Percentiles rank a stretch among this genome's conserved stretches.
phyloP scores from a whole-genome alignment of 805 yeast species.

The Naumovozyma baii region DNA sequence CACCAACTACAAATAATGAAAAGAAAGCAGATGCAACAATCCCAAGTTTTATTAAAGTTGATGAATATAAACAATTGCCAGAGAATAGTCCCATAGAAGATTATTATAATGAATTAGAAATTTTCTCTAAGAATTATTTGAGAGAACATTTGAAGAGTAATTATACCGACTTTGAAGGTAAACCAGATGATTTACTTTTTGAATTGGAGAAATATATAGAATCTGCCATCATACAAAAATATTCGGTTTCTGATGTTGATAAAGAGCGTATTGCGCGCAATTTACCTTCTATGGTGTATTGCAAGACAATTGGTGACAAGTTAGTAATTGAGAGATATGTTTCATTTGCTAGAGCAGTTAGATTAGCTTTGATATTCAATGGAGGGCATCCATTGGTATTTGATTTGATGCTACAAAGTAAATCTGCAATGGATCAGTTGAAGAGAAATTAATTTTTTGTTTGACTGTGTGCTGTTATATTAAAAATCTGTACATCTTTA shows the following conservation, averaged over 20 bases:
- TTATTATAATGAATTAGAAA: slow-evolving; percentile 36
- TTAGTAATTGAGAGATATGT: slow-evolving; percentile 23
- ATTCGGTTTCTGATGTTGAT: slow-evolving; percentile 3
- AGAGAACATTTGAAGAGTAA: slow-evolving; percentile 19
- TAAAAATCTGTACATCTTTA: too few species aligned
- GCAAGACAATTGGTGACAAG: slow-evolving; percentile 12
- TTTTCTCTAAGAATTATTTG: slow-evolving; percentile 12
- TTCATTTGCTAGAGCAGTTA: slow-evolving; percentile 35
- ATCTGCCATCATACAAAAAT: slow-evolving; percentile 21
- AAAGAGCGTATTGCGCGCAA: not conserved
- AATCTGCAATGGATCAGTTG: slow-evolving; percentile 35
- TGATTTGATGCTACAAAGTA: slow-evolving; percentile 47
- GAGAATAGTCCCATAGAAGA: slow-evolving; percentile 45
- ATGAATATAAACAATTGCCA: slow-evolving; percentile 39
- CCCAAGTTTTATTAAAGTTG: slow-evolving; percentile 4
- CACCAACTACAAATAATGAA: not conserved
- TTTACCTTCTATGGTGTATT: slow-evolving; percentile 1
- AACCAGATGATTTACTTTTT: slow-evolving; percentile 33
- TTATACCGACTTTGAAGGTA: slow-evolving; percentile 33
- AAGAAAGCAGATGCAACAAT: slow-evolving; percentile 2
- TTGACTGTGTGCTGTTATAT: too few species aligned
- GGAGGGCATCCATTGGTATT: slow-evolving; percentile 51
- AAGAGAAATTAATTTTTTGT: slow-evolving; percentile 4
- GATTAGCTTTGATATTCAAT: slow-evolving; percentile 38
- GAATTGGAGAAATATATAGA: slow-evolving; percentile 34